Base-by-base conservation (phyloP, 108 stramenopile species). In the Aurantiochytrium sp. region DNA sequence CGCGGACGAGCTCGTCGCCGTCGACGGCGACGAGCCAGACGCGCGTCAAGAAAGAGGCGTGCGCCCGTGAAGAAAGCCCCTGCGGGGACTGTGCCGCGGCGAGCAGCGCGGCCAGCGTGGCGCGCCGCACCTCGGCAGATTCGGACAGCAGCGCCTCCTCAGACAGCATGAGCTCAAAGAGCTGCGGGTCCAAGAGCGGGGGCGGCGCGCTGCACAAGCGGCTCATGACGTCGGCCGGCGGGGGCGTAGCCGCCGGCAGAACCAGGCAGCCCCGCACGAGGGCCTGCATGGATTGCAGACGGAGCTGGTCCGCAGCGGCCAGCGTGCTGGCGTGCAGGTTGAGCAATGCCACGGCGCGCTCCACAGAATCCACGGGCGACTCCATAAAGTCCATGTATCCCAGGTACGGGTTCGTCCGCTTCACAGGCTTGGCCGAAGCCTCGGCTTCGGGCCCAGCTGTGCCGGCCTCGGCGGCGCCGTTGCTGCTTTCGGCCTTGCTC, bases 351-450 rank as follows among this genome's bases (percentile, higher is more conserved):
- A 81, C 39, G 73, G 73, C 73, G 42, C 73, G 39, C 73, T 81
- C 73, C 3, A 81, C 45, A 48, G 73, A 81, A 24, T 81, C 73
- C 73, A 81, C 45, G 21, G 73, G 73, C 10, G 73, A 12, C 24
- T 81, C 73, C 42, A 65, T 65, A 65, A 65, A 65, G 59, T 65
- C 59, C 59, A 65, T 65, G 59, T 65, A 65, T 0, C 34, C 59
- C 27, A 24, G 15, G 34, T 65, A 65, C 27, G 59, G 59, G 34
- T 65, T 65, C 10, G 22, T 34, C 10, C 59, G 59, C 59, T 81
- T 81, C 19, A 42, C 24, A 42, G 73, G 45, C 45, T 41, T 81
- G 42, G 17, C 73, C 36, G 39, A 6, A 24, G 73, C 21, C 21
- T 41, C 42, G 6, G 42, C 12, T n/a, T 48, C 73, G 2, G 73